These are phyloP conservation scores for Acacia acuminata DNA, from an alignment of 306 rosid genomes.

Conservation along the genomic window DNA sequence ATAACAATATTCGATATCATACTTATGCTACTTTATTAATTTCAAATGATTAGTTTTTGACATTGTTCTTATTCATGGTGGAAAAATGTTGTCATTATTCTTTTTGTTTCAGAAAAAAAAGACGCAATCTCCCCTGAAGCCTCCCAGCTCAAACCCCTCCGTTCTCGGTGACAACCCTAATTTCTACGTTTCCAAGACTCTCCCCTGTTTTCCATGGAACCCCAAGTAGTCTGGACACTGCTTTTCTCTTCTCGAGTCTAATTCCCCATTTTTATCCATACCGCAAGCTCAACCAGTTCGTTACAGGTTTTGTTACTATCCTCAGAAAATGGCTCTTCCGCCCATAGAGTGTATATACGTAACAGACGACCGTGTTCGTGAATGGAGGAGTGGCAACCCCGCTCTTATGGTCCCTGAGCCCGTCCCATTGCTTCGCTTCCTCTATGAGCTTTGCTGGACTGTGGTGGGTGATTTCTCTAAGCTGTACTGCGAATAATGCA, in stretches of 20 bases:
- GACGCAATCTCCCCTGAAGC: not conserved
- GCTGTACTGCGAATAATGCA: not conserved
- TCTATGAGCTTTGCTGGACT: slow-evolving; percentile 91
- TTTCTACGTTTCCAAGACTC: slow-evolving; percentile 6
- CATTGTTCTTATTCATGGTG: no score
- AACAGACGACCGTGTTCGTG: slow-evolving; percentile 73
- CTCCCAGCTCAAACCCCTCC: slow-evolving; percentile 37
- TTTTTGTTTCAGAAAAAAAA: not conserved
- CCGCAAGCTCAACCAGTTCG: slow-evolving; percentile 12
- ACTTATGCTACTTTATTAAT: no score
- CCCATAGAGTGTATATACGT: slow-evolving; percentile 63
- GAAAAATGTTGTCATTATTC: no score
- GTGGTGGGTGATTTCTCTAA: slow-evolving; percentile 53
- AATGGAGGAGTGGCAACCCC: slow-evolving; percentile 79
- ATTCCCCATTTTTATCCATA: slow-evolving; percentile 24
- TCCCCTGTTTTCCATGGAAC: slow-evolving; percentile 29
- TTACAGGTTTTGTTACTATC: slow-evolving; percentile 37
- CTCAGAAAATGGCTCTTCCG: slow-evolving; percentile 72
- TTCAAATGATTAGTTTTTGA: no score
- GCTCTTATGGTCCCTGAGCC: slow-evolving; percentile 60
- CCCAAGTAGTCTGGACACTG: not conserved
- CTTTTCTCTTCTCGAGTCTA: slow-evolving; percentile 30
- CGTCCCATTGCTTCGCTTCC: slow-evolving; percentile 84
- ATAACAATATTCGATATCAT: no score
- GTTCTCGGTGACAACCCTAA: slow-evolving; percentile 42